Percentiles rank a stretch among this genome's conserved stretches.
Evolutionary conservation across 106 monocot species (phyloP).

Genomic region (Platanthera guangdongensis): DNA sequence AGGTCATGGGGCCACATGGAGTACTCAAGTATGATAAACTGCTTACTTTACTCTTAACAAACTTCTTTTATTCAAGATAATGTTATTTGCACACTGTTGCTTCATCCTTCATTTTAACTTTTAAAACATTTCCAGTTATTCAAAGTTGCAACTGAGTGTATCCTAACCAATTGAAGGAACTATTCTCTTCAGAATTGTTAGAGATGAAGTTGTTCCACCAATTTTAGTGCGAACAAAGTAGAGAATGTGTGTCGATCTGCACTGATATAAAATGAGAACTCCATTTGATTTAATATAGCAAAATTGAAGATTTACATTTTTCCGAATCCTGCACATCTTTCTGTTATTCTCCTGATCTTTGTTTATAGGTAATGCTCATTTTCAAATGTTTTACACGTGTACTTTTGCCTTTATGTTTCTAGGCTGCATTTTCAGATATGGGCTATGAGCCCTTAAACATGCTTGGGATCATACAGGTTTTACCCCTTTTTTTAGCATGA

Average conservation of each 20-base stretch:
- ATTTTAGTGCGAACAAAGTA: background rate
- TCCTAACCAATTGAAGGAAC: background rate
- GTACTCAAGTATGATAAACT: conserved; percentile 26
- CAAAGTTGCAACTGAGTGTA: background rate
- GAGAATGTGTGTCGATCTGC: background rate
- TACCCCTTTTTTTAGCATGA: background rate
- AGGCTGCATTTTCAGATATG: conserved; percentile 48
- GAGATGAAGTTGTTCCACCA: background rate
- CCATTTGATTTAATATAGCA: background rate
- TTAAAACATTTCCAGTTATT: background rate
- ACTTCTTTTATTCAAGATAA: background rate
- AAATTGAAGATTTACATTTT: background rate
- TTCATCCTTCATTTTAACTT: background rate
- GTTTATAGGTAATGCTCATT: background rate
- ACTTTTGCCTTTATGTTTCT: conserved; percentile 9
- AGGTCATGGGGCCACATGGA: conserved; percentile 45
- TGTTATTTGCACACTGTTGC: background rate
- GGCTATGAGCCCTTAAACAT: conserved; percentile 86
- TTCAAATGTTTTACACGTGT: background rate
- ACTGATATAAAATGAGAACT: background rate
- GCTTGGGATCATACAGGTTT: conserved; percentile 95
- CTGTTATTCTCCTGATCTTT: background rate
- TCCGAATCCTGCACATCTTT: background rate
- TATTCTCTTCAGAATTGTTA: background rate
- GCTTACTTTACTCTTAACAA: background rate